These are phyloP conservation scores for Coccomyxa subellipsoidea DNA, from an alignment of 163 green algal genomes.

Conservation along the genomic window DNA sequence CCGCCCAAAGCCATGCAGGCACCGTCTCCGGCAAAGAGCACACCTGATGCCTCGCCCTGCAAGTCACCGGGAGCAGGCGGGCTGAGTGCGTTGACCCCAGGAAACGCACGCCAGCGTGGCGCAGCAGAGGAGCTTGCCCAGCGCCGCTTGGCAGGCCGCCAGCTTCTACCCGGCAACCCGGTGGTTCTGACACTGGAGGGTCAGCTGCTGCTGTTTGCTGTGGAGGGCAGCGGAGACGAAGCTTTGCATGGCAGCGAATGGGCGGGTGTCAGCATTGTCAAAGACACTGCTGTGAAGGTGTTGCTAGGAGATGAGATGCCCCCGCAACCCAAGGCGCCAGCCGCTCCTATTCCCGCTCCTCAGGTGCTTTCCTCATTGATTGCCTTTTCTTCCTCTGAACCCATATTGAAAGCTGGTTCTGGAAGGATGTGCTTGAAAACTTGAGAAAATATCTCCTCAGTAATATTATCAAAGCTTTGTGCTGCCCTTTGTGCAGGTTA, in stretches of 20 bases:
- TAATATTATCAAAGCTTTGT: too few relatives aligned
- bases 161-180: conserved; percentile 31
- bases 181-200: conserved; percentile 40
- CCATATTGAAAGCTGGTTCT: too few relatives aligned
- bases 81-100: neutral
- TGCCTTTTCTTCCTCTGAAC: too few relatives aligned
- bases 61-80: too few relatives aligned
- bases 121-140: neutral
- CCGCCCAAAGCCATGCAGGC: neutral
- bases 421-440: too few relatives aligned
- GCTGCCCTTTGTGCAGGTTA: neutral
- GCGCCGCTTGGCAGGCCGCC: neutral
- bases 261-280: neutral
- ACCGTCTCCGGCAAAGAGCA: neutral
- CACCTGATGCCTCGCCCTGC: neutral
- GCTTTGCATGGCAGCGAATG: neutral
- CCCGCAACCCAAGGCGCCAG: neutral
- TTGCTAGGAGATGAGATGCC: neutral
- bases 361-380: neutral
- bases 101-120: neutral
- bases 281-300: neutral
- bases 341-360: neutral
- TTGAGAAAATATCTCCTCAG: too few relatives aligned
- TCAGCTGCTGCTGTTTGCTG: conserved; percentile 6
- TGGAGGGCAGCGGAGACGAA: neutral